Percentiles rank a stretch among this genome's conserved stretches.
Conservation (phyloP, 1,139 yeast species). For the Magnusiomyces suaveolens region DNA sequence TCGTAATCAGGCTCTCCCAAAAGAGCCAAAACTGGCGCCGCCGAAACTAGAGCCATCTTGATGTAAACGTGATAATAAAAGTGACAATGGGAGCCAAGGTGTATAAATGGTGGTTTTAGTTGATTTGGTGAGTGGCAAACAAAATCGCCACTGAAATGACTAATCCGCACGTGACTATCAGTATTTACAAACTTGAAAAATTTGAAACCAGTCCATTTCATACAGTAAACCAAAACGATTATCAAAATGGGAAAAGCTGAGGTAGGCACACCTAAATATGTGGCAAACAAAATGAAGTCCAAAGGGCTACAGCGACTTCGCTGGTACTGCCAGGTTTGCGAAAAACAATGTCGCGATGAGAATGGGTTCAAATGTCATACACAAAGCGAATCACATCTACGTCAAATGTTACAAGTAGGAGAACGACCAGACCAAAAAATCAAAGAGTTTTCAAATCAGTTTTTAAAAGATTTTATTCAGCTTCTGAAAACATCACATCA, state of each 20-base stretch:
- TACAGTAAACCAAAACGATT: neutral
- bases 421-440: constrained; percentile 43
- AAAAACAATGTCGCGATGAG: constrained; percentile 88
- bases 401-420: constrained; percentile 39
- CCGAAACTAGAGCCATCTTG: constrained; percentile 30
- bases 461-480: constrained; percentile 56
- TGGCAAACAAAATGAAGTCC: constrained; percentile 69
- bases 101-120: neutral
- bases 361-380: constrained; percentile 90
- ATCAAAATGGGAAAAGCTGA: constrained; percentile 52
- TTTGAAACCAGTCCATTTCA: too few species aligned
- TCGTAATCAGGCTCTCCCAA: constrained; percentile 70
- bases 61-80: neutral
- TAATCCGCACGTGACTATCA: neutral
- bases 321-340: constrained; percentile 87
- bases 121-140: neutral
- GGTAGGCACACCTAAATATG: constrained; percentile 70
- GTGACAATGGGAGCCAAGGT: neutral
- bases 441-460: constrained; percentile 49
- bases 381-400: constrained; percentile 64
- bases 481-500: constrained; percentile 65
- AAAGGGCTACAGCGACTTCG: constrained; percentile 76
- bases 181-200: too few species aligned
- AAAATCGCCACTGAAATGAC: neutral
- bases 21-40: constrained; percentile 85